A percentile compares a stretch with the other conserved stretches of the same genome.
These are phyloP conservation scores for Tetrahymena borealis DNA, from an alignment of 73 alveolate species.

Conservation along the genomic window DNA sequence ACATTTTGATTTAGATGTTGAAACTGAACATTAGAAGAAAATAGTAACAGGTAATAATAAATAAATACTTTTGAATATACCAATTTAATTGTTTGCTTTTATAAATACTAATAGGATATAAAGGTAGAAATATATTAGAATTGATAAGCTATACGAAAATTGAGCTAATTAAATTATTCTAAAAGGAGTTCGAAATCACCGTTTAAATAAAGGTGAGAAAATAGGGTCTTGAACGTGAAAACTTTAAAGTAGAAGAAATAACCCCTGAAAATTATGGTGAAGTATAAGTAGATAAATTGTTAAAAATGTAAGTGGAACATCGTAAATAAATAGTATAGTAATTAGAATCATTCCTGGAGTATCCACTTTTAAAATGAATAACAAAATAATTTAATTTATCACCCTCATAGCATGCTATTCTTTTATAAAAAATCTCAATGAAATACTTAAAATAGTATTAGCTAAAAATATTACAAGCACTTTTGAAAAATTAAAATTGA, in stretches of 20 bases:
- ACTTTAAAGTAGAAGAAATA: background rate
- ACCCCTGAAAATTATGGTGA: background rate
- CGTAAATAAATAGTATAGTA: background rate
- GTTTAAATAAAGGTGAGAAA: background rate
- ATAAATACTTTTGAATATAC: background rate
- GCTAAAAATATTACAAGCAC: too few relatives aligned
- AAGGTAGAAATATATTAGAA: constrained; percentile 17
- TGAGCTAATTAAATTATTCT: background rate
- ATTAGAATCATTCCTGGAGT: background rate
- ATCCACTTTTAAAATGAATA: background rate
- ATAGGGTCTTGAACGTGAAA: background rate
- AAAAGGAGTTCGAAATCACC: background rate
- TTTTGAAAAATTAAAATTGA: too few relatives aligned
- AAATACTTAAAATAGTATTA: too few relatives aligned
- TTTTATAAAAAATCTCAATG: too few relatives aligned
- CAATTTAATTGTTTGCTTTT: background rate
- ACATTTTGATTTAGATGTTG: constrained; percentile 10
- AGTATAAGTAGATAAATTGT: background rate
- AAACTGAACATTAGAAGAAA: constrained; percentile 7
- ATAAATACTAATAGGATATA: constrained; percentile 16
- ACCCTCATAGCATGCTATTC: too few relatives aligned
- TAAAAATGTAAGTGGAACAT: background rate
- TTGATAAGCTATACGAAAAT: constrained; percentile 29
- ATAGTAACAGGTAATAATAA: background rate
- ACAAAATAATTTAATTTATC: too few relatives aligned